Evolutionary conservation across 2,329 filamentous ascomycete genomes (phyloP).

Genomic region (Verticillium alfalfae): DNA sequence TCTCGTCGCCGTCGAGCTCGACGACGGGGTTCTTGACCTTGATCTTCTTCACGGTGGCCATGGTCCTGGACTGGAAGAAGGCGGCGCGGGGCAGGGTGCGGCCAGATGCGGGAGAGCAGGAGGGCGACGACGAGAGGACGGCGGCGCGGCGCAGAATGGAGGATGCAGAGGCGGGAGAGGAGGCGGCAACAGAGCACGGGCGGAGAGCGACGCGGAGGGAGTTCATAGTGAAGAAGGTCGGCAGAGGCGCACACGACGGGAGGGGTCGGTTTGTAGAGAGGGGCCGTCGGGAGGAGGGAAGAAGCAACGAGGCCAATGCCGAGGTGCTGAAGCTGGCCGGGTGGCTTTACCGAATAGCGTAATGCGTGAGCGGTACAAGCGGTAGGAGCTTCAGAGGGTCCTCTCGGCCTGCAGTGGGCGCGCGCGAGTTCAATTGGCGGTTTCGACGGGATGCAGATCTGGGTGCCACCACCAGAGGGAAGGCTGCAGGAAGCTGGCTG

Average conservation of each 20-base stretch:
- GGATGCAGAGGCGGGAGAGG: not conserved
- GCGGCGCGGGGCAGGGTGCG: constrained; percentile 2
- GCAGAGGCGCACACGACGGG: not conserved
- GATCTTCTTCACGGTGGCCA: constrained; percentile 71
- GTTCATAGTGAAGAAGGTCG: not conserved
- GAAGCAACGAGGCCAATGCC: not conserved
- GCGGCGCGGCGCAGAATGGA: constrained; percentile 6
- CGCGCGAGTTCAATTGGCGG: not conserved
- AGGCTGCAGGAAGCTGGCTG: not conserved
- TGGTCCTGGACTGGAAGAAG: constrained; percentile 31
- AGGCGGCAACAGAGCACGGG: constrained; percentile 3
- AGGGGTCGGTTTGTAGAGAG: not conserved
- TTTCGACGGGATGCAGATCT: not conserved
- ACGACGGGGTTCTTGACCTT: constrained; percentile 99
- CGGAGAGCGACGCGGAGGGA: constrained; percentile 1
- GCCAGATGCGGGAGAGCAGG: constrained; percentile 7
- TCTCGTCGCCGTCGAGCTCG: constrained; percentile 91
- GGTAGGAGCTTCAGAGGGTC: not conserved
- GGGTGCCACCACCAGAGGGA: not conserved
- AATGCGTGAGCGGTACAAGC: not conserved
- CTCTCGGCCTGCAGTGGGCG: not conserved
- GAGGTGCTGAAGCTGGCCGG: not conserved
- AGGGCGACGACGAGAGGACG: constrained; percentile 7
- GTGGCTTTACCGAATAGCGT: not conserved
- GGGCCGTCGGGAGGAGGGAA: not conserved